Evolutionary conservation across 306 rosid genomes (phyloP), one percentile per base, ranked within the genome.

Genomic region (Begonia masoniana): DNA sequence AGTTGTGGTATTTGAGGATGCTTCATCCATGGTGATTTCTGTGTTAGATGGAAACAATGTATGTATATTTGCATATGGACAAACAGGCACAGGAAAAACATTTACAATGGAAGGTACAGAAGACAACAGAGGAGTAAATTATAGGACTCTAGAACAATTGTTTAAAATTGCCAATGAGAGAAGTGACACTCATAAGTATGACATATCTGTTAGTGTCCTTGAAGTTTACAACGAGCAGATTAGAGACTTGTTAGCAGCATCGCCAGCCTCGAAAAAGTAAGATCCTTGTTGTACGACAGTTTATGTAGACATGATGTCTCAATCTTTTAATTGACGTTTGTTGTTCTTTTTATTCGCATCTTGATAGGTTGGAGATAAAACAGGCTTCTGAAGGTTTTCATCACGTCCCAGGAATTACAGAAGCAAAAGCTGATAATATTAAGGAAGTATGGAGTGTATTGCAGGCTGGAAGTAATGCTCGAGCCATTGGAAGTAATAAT

Each of bases 221-320:
- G 96, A 87, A 82, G 96, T 87, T 43, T 87, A 87, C 57, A 87
- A 87, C 54, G 96, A 87, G 74, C 94, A 87, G 62, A 87, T 87
- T 21, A 80, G 96, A 74, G 96, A 87, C 70, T 62, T 87, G 62
- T 67, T 87, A 73, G 84, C 81, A 26, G 63, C 75, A 12, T 76
- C 86, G 31, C 74, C 79, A 52, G 9, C 81, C 58, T 66, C 85
- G 16, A 87, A 87, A 76, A 80, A 71, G 96, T 87, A 80, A 56
- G 76, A 68, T 21, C 52, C 26, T 57, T 63, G 62, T 52, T 58
- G 36, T 6, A 4, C 5, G 6, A 4, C 36, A 26, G 36, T 26
- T 26, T 26, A 26, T 26, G 36, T 6, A 26, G 36, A 26, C 5
- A 26, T 4, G 6, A 26, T 26, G 36, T 26, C 36, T 26, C 36